phyloP scores from a whole-genome alignment of 2,329 filamentous ascomycete genomes.

The Pleomassaria siparia region DNA sequence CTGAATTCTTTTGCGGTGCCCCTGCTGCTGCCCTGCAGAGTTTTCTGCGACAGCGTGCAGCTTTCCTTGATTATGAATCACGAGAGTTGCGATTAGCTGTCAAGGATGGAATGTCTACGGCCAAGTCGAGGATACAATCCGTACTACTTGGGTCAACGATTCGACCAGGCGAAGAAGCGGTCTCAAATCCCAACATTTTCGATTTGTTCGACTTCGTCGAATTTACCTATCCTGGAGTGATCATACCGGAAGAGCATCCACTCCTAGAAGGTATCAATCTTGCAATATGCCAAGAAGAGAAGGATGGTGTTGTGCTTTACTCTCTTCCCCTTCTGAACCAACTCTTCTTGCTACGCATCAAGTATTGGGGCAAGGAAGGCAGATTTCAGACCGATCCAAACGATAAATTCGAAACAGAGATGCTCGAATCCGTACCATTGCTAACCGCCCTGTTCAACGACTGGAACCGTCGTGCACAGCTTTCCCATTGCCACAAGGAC shows the following conservation, averaged over 20 bases:
- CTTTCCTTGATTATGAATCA: constrained; percentile 80
- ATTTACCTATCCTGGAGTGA: constrained; percentile 53
- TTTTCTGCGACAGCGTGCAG: constrained; percentile 75
- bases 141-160: constrained; percentile 76
- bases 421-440: constrained; percentile 53
- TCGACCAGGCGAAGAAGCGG: constrained; percentile 65
- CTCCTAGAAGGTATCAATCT: constrained; percentile 70
- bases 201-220: constrained; percentile 92
- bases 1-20: constrained; percentile 68
- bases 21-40: constrained; percentile 71
- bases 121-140: constrained; percentile 52
- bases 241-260: constrained; percentile 56
- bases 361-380: constrained; percentile 57
- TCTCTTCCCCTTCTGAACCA: constrained; percentile 73
- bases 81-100: constrained; percentile 80
- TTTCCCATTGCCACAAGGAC: constrained; percentile 59
- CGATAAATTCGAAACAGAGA: constrained; percentile 13
- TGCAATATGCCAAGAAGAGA: constrained; percentile 61
- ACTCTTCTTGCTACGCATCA: constrained; percentile 69
- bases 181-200: constrained; percentile 76
- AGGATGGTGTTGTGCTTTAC: constrained; percentile 61
- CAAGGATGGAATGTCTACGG: constrained; percentile 64
- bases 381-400: constrained; percentile 41
- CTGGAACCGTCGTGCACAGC: constrained; percentile 63
- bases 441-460: constrained; percentile 63